phyloP scores from a whole-genome alignment of 2,329 filamentous ascomycete species.

The Fusarium nygamai region DNA sequence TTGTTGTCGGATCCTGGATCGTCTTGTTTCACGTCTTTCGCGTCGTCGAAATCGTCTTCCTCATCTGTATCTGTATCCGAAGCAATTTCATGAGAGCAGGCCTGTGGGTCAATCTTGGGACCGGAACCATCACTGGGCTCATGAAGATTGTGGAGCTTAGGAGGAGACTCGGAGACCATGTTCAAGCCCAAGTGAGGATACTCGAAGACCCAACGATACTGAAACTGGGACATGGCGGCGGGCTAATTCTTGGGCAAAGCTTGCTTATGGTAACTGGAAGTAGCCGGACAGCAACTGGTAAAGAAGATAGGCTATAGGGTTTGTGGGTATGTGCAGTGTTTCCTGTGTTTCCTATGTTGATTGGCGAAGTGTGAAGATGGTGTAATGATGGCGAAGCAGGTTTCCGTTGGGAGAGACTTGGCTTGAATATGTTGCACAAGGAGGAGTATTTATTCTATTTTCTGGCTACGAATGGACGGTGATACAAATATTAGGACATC shows the following conservation, averaged over 20 bases:
- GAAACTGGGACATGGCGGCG: background rate
- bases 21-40: background rate
- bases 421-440: background rate
- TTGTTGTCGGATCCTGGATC: background rate
- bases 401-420: background rate
- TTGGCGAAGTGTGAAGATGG: background rate
- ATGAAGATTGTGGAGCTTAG: background rate
- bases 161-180: conserved; percentile 6
- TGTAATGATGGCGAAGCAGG: background rate
- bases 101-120: background rate
- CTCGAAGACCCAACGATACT: conserved; percentile 6
- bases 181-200: background rate
- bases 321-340: background rate
- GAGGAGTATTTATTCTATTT: background rate
- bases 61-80: background rate
- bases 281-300: background rate
- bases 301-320: background rate
- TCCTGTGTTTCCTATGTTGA: background rate
- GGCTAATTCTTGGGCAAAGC: too few species aligned
- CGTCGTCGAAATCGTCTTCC: background rate
- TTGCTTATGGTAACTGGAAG: background rate
- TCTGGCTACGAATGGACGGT: background rate
- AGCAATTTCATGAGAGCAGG: background rate
- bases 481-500: background rate
- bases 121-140: background rate